phyloP scores from a whole-genome alignment of 495 filamentous ascomycete genomes.

The Podospora tetraspora region DNA sequence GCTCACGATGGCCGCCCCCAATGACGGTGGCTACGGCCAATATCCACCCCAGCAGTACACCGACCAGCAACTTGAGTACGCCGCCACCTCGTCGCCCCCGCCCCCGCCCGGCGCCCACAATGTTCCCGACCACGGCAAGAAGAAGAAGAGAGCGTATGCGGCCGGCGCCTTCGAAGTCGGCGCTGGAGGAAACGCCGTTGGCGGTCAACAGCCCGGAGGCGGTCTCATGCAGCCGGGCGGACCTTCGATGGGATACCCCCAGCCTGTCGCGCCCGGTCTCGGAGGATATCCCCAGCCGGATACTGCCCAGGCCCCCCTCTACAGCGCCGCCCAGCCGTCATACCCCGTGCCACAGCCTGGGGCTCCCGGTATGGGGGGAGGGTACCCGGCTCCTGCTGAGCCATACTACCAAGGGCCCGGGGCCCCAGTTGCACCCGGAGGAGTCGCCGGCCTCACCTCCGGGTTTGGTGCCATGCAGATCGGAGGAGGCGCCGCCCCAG shows the following conservation, averaged over 20 bases:
- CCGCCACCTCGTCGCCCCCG: constrained; percentile 36
- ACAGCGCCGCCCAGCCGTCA: constrained; percentile 43
- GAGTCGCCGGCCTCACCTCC: constrained; percentile 70
- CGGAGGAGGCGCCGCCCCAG: constrained; percentile 40
- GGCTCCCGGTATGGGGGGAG: constrained; percentile 34
- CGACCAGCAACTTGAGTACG: constrained; percentile 41
- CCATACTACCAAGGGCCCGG: constrained; percentile 56
- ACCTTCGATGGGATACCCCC: constrained; percentile 30
- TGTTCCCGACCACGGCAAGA: constrained; percentile 50
- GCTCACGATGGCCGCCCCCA: constrained; percentile 49
- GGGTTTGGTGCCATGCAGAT: constrained; percentile 79
- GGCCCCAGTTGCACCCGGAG: constrained; percentile 42
- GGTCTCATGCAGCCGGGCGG: constrained; percentile 11
- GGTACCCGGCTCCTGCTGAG: constrained; percentile 58
- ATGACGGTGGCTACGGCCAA: constrained; percentile 50
- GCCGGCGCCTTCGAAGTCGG: constrained; percentile 92
- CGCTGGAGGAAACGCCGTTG: constrained; percentile 76
- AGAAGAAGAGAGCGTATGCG: constrained; percentile 90
- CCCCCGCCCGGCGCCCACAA: constrained; percentile 34
- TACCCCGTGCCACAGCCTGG: constrained; percentile 46
- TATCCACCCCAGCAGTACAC: constrained; percentile 61
- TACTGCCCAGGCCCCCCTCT: constrained; percentile 46
- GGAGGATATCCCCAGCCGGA: constrained; percentile 60
- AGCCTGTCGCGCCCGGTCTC: constrained; percentile 39
- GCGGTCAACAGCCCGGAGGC: constrained; percentile 34